phyloP scores from a whole-genome alignment of 225 moss, liverwort and hornwort genomes.

The Climacium dendroides region DNA sequence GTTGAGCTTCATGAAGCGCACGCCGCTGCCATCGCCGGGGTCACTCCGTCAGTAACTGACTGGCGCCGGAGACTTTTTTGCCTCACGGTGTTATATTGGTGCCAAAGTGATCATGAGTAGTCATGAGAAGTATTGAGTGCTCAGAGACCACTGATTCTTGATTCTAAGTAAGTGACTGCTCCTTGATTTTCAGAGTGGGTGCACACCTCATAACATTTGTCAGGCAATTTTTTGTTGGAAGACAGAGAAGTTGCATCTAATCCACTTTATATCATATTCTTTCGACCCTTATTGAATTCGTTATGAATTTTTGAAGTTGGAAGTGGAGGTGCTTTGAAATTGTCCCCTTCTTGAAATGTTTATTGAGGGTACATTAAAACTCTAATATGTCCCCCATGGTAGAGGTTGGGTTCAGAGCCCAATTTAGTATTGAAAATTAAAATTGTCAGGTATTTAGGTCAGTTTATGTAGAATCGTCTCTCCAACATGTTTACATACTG shows the following conservation, averaged over 20 bases:
- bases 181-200: neutral
- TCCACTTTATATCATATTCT: no score
- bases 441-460: neutral
- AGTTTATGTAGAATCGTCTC: neutral
- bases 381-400: rapidly evolving
- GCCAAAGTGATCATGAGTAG: neutral
- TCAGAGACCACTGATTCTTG: neutral
- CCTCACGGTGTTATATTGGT: neutral
- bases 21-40: neutral
- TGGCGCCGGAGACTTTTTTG: neutral
- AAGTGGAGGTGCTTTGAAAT: neutral
- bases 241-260: neutral
- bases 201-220: neutral
- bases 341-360: neutral
- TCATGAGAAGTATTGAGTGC: neutral
- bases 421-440: no score
- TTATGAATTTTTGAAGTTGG: neutral
- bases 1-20: neutral
- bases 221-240: neutral
- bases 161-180: neutral
- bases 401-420: neutral
- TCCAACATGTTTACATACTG: neutral
- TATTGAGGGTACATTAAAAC: neutral
- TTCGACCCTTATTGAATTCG: neutral
- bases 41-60: neutral